Conservation (phyloP, 2,329 filamentous ascomycete species). For the Beauveria brongniartii region DNA sequence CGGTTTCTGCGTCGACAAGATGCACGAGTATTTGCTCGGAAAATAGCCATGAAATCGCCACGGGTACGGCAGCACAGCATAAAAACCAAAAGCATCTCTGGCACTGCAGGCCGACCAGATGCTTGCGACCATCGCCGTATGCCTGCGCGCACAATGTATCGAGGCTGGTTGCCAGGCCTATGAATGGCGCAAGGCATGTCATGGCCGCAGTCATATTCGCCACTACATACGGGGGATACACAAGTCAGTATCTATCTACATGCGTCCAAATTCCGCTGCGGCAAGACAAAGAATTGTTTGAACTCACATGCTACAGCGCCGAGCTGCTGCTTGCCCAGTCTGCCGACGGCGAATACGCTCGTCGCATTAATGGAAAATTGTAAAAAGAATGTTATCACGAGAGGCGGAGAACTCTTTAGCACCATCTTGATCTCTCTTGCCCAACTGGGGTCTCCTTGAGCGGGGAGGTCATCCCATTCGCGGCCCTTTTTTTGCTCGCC, state of each 20-base stretch:
- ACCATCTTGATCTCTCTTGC: slow-evolving; percentile 67
- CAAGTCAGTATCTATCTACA: not conserved
- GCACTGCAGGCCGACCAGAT: slow-evolving; percentile 75
- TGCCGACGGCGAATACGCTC: slow-evolving; percentile 70
- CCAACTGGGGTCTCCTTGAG: slow-evolving; percentile 4
- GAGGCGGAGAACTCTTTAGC: slow-evolving; percentile 57
- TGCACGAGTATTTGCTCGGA: slow-evolving; percentile 53
- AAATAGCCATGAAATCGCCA: slow-evolving; percentile 63
- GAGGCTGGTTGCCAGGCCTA: slow-evolving; percentile 77
- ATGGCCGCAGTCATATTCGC: slow-evolving; percentile 73
- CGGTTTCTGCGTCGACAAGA: slow-evolving; percentile 46
- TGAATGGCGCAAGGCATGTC: slow-evolving; percentile 67
- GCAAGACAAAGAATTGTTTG: not conserved
- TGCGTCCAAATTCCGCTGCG: not conserved
- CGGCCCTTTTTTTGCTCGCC: slow-evolving; percentile 2
- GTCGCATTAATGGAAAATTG: slow-evolving; percentile 79
- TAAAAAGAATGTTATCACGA: slow-evolving; percentile 64
- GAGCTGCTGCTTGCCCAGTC: slow-evolving; percentile 57
- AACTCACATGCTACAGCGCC: slow-evolving; percentile 36
- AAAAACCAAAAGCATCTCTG: slow-evolving; percentile 77
- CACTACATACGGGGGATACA: slow-evolving; percentile 18
- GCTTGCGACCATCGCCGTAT: slow-evolving; percentile 82
- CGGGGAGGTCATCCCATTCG: slow-evolving; percentile 6
- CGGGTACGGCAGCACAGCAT: slow-evolving; percentile 63
- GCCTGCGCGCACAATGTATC: slow-evolving; percentile 93